phyloP scores from a whole-genome alignment of 257 asterid genomes.

The Salvia miltiorrhiza region DNA sequence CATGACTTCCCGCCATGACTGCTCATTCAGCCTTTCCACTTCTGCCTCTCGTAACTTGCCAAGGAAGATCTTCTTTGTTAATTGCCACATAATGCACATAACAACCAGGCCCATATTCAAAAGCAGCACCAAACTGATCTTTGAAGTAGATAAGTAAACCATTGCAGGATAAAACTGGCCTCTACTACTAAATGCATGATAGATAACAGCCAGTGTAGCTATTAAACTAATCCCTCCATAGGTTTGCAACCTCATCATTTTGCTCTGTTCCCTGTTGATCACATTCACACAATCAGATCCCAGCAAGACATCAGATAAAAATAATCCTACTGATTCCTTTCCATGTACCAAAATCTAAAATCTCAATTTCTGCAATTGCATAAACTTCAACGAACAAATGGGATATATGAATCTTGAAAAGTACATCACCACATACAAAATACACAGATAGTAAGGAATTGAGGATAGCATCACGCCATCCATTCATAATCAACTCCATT shows the following conservation, averaged over 20 bases:
- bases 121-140: constrained; percentile 82
- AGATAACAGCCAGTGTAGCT: constrained; percentile 65
- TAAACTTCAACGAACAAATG: background rate
- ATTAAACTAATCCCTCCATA: constrained; percentile 73
- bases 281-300: constrained; percentile 22
- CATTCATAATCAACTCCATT: background rate
- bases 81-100: constrained; percentile 91
- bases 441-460: background rate
- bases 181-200: constrained; percentile 82
- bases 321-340: background rate
- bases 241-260: constrained; percentile 85
- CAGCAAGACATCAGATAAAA: background rate
- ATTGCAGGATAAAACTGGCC: constrained; percentile 94
- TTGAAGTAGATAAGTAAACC: constrained; percentile 87
- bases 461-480: background rate
- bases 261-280: constrained; percentile 36
- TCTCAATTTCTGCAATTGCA: background rate
- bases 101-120: constrained; percentile 82
- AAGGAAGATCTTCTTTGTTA: constrained; percentile 84
- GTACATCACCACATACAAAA: background rate
- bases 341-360: background rate
- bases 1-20: constrained; percentile 96
- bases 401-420: background rate
- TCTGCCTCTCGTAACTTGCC: constrained; percentile 97
- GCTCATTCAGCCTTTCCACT: constrained; percentile 97